Base-by-base conservation (phyloP, 2,329 filamentous ascomycete genomes). In the Diaporthe vaccinii region DNA sequence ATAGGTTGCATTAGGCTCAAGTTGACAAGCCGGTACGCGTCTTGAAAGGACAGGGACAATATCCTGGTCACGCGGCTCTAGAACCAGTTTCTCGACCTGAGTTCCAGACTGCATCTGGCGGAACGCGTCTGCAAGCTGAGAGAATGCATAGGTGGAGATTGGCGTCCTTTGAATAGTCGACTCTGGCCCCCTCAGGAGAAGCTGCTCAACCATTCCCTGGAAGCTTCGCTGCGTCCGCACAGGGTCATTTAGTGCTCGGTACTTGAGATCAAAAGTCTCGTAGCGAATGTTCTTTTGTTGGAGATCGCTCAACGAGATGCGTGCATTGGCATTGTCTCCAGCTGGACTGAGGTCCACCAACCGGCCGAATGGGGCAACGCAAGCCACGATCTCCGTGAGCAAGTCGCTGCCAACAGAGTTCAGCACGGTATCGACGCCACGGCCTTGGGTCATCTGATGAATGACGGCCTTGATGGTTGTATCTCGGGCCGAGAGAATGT, bases 331-430 rank as follows among this genome's bases (percentile, higher is more conserved):
- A 34, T 51, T 41, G 44, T 28, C 22, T 3, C 39, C 67, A 14
- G 15, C 44, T 28, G 67, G 34, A 17, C 46, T 46, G 55, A 74
- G 20, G 20, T 74, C 73, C n/a, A 74, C 73, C 22, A 74, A 9
- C n/a, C 73, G 65, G 36, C 74, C 61, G 53, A 80, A 80, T 0
- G 78, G 78, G n/a, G 82, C 80, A 22, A 84, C 74, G 65, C 80
- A 82, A 22, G 79, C 75, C 80, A 80, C 82, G 0, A 82, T 80
- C 2, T 80, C 78, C 34, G 75, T 69, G 2, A 82, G 61, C 3
- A 75, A 61, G 2, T 79, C 78, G 20, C 79, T 78, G 3, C 77
- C 51, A 20, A 80, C 61, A 15, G 76, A 76, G 62, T 79, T 80
- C 15, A 81, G 59, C 3, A 79, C 76, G 4, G 78, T 74, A 28